These are phyloP conservation scores for Epichloe amarillans DNA, from an alignment of 2,329 filamentous ascomycete species.

Conservation along the genomic window DNA sequence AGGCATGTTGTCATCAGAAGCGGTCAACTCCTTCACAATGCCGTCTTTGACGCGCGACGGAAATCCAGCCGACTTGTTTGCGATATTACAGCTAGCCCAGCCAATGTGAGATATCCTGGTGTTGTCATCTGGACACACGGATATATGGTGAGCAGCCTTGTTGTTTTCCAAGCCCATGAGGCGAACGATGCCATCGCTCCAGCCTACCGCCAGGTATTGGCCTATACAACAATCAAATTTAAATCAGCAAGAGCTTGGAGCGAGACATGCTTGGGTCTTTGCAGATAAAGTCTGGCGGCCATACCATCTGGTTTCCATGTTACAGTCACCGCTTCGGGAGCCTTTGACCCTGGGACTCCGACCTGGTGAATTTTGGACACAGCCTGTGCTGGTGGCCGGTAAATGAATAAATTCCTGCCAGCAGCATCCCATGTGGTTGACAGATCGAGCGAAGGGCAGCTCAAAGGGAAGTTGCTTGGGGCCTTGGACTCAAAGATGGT, in stretches of 20 bases:
- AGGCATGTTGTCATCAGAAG: constrained; percentile 8
- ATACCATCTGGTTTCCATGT: constrained; percentile 58
- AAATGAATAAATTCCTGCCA: constrained; percentile 58
- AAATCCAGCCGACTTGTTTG: constrained; percentile 14
- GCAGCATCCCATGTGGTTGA: constrained; percentile 56
- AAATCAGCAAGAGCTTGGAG: background rate
- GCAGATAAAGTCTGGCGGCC: constrained; percentile 9
- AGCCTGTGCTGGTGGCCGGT: constrained; percentile 61
- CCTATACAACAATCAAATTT: constrained; percentile 27
- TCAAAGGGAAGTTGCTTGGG: constrained; percentile 47
- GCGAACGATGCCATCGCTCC: constrained; percentile 67
- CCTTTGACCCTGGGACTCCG: constrained; percentile 25
- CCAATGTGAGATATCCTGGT: constrained; percentile 37
- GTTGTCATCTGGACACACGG: constrained; percentile 31
- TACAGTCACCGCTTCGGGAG: constrained; percentile 33
- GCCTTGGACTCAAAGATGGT: constrained; percentile 43
- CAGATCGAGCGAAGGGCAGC: constrained; percentile 77
- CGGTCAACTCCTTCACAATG: constrained; percentile 5
- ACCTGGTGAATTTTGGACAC: constrained; percentile 39
- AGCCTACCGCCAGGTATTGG: constrained; percentile 68
- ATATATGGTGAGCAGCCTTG: constrained; percentile 65
- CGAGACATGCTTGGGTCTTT: no score
- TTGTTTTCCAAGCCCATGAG: constrained; percentile 68
- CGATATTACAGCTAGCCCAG: constrained; percentile 34
- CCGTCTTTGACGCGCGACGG: constrained; percentile 7